Percentiles rank a stretch among this genome's conserved stretches.
Conservation (phyloP, 345 rosid species). For the Mangifera indica region DNA sequence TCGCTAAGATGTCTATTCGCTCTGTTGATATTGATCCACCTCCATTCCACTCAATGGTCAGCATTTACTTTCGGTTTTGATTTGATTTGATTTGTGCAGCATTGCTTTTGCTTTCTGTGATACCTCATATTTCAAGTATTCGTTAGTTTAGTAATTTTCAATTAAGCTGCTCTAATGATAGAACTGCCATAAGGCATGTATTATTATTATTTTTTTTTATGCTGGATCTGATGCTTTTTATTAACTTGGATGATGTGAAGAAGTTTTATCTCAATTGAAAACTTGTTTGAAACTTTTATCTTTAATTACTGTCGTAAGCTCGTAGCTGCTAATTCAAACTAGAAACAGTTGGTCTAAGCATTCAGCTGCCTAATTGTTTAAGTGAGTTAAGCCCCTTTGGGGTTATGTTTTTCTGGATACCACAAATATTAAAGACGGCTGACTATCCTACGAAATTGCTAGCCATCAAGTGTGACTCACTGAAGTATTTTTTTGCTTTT, state of each 20-base stretch:
- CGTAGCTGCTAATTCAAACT: too few species aligned
- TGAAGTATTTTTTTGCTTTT: not conserved
- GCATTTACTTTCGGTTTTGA: constrained; percentile 8
- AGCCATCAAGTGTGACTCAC: not conserved
- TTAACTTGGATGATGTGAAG: not conserved
- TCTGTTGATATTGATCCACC: constrained; percentile 53
- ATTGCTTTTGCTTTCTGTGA: not conserved
- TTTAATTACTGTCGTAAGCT: too few species aligned
- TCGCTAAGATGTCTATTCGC: constrained; percentile 69
- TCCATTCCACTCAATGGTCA: constrained; percentile 58
- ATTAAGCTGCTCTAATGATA: not conserved
- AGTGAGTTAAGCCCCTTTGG: not conserved
- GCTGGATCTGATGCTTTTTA: not conserved
- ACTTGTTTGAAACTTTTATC: too few species aligned
- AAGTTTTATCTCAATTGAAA: not conserved
- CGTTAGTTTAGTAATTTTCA: not conserved
- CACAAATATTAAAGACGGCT: too few species aligned
- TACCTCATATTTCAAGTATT: not conserved
- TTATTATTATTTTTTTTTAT: not conserved
- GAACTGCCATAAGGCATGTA: not conserved
- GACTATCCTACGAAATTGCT: not conserved
- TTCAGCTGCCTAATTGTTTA: not conserved
- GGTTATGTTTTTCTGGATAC: too few species aligned
- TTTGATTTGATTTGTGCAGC: not conserved
- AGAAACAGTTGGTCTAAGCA: not conserved